These are phyloP conservation scores for Phytophthora boehmeriae DNA, from an alignment of 352 stramenopile genomes.

Conservation along the genomic window DNA sequence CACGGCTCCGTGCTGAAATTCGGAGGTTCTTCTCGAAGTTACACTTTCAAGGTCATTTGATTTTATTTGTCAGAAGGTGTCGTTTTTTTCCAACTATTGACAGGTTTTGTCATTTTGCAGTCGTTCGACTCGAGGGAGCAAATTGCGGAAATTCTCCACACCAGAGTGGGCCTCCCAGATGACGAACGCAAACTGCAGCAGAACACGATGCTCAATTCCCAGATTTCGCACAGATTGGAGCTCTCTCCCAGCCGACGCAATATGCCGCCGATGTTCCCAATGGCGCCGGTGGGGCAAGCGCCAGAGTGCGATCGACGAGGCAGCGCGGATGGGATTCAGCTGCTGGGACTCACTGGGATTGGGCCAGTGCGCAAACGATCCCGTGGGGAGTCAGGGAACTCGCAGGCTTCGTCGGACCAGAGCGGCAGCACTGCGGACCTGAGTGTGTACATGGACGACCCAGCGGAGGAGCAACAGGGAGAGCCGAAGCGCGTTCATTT, in stretches of 20 bases:
- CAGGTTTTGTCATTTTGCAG: conserved; percentile 20
- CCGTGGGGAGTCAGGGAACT: conserved; percentile 57
- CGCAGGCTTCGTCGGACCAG: conserved; percentile 56
- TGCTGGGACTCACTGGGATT: conserved; percentile 36
- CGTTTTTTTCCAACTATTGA: too few relatives aligned
- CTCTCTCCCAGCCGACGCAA: conserved; percentile 59
- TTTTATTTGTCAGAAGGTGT: conserved; percentile 3
- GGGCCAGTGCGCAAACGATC: conserved; percentile 49
- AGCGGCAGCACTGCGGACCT: conserved; percentile 52
- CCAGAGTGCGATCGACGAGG: conserved; percentile 30
- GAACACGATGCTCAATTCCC: conserved; percentile 84
- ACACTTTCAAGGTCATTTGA: conserved; percentile 68
- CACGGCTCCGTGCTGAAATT: conserved; percentile 76
- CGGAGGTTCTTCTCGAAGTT: conserved; percentile 76
- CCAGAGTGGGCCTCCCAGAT: conserved; percentile 51
- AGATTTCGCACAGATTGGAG: conserved; percentile 78
- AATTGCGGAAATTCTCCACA: conserved; percentile 65
- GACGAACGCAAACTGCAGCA: conserved; percentile 72
- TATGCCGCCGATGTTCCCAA: conserved; percentile 56
- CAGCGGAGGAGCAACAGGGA: conserved; percentile 35
- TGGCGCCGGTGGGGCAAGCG: conserved; percentile 27
- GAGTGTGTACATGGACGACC: conserved; percentile 43
- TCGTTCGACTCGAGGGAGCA: conserved; percentile 78
- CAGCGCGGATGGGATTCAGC: conserved; percentile 41
- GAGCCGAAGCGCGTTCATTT: conserved; percentile 63